A percentile compares a stretch with the other conserved stretches of the same genome.
Conservation (phyloP, 352 stramenopile genomes). For the Globisporangium mamillatum region DNA sequence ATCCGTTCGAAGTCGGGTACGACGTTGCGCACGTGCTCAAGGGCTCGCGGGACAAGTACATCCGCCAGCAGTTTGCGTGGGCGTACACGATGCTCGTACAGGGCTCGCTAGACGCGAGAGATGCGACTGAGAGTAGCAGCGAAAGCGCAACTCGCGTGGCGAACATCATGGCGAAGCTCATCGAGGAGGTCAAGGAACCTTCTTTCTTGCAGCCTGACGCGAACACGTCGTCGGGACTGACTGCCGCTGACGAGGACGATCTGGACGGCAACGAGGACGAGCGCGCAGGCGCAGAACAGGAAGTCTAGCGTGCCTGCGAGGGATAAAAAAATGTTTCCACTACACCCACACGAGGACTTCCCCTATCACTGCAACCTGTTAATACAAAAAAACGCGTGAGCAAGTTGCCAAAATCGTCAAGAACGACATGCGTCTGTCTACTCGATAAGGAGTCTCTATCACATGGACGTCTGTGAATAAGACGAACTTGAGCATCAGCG, state of each 20-base stretch:
- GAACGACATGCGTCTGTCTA: too few relatives aligned
- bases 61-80: constrained; percentile 77
- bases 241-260: background rate
- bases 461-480: too few relatives aligned
- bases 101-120: constrained; percentile 18
- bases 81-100: constrained; percentile 64
- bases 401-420: too few relatives aligned
- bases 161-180: constrained; percentile 10
- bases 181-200: constrained; percentile 14
- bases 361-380: background rate
- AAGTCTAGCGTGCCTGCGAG: background rate
- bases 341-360: too few relatives aligned
- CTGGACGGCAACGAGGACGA: background rate
- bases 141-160: background rate
- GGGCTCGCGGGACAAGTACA: constrained; percentile 80
- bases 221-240: background rate
- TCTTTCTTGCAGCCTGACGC: constrained; percentile 14
- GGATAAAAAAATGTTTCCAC: background rate
- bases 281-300: background rate
- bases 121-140: background rate
- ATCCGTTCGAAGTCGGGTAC: constrained; percentile 98
- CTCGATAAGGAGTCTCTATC: too few relatives aligned
- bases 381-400: too few relatives aligned
- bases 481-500: too few relatives aligned
- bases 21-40: constrained; percentile 97